These are phyloP conservation scores for Verticillium longisporum DNA, from an alignment of 2,329 filamentous ascomycete genomes.

Conservation along the genomic window DNA sequence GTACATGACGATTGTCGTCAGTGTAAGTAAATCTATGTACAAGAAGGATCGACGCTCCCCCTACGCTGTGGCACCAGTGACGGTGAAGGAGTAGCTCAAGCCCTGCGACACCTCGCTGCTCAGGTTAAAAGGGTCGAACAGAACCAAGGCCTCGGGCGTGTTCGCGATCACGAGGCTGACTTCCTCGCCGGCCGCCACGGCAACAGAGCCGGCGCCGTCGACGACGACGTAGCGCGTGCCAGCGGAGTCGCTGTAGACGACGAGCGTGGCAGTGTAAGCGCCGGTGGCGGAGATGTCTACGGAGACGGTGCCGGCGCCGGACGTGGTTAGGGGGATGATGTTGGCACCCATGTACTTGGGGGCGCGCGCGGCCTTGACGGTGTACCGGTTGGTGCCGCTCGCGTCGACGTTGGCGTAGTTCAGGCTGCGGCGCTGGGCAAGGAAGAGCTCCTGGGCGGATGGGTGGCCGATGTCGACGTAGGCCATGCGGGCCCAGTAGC, in stretches of 20 bases:
- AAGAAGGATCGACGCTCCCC: neutral
- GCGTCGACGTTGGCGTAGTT: constrained; percentile 36
- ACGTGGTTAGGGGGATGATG: constrained; percentile 35
- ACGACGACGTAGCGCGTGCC: constrained; percentile 29
- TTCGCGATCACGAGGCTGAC: constrained; percentile 39
- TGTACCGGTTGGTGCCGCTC: constrained; percentile 24
- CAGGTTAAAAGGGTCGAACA: constrained; percentile 36
- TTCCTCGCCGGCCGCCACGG: constrained; percentile 29
- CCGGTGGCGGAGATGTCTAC: constrained; percentile 26
- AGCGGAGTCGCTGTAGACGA: constrained; percentile 22
- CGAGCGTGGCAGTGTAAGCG: constrained; percentile 33
- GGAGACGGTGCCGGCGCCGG: constrained; percentile 19
- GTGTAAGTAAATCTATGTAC: neutral
- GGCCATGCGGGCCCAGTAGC: constrained; percentile 47
- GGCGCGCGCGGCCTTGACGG: constrained; percentile 31
- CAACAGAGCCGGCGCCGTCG: constrained; percentile 24
- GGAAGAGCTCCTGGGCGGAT: constrained; percentile 29
- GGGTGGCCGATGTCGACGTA: constrained; percentile 42
- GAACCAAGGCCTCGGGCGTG: constrained; percentile 32
- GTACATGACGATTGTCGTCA: neutral
- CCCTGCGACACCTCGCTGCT: constrained; percentile 27
- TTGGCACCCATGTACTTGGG: constrained; percentile 44
- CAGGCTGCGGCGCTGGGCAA: constrained; percentile 23
- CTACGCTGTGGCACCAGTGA: constrained; percentile 22
- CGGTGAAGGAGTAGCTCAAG: constrained; percentile 28